Evolutionary conservation across 2,329 filamentous ascomycete genomes (phyloP), one percentile per base, ranked within the genome.

Genomic region (Colletotrichum tabaci): DNA sequence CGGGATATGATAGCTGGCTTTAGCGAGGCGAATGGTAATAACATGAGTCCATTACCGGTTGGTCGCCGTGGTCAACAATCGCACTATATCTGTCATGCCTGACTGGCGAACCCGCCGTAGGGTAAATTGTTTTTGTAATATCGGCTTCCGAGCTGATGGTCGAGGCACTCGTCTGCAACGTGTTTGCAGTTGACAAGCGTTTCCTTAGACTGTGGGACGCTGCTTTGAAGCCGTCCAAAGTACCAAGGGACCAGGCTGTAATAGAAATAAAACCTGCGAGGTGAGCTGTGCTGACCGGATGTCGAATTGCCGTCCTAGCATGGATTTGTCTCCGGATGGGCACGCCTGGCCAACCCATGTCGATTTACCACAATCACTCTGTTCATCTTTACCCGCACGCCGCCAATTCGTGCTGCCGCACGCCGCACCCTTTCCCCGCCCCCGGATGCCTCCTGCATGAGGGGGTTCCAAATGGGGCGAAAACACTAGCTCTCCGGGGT

Each of bases 361-460:
- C 30, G 30, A 35, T 35, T 35, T 35, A 35, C 30, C 30, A 35
- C 62, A n/a, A 50, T 58, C 74, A 76, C 71, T 72, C 75, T 73
- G 67, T 62, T 63, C 73, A 66, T 38, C 50, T 57, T 74, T 71
- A 77, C 75, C 73, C 73, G 70, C 73, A 72, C 65, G 46, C 64
- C 72, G 72, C 70, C 74, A 70, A 60, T 65, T 70, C 61, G 65
- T 65, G 61, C 55, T 50, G 66, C 55, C 67, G 61, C 52, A 26
- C 57, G 70, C 52, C 72, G 47, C 38, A 40, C 66, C 72, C 62
- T 26, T 53, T 26, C 50, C 49, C 50, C 50, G 18, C 57, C 70
- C 60, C 60, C 70, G 44, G 35, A 71, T 50, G 58, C 49, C 56
- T 61, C 42, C 57, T 56, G 57, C 70, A 69, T n/a, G 65, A 60